phyloP scores from a whole-genome alignment of 768 basidiomycete species.

The Phaeolepiota aurea region DNA sequence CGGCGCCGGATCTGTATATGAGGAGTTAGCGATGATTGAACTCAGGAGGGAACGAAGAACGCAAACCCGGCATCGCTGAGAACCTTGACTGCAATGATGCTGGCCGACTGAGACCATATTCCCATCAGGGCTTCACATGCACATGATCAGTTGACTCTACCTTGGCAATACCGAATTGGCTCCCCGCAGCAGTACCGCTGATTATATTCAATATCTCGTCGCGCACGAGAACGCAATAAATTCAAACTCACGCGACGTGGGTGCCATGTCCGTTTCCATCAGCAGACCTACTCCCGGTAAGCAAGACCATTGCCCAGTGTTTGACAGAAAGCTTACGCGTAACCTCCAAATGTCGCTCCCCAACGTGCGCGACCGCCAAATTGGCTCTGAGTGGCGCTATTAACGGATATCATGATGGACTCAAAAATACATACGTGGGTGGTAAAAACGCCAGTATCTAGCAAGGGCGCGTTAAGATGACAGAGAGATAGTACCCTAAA shows the following conservation, averaged over 20 bases:
- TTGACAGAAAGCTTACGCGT: constrained; percentile 9
- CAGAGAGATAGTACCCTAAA: background rate
- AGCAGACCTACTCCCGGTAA: constrained; percentile 5
- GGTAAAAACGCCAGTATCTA: constrained; percentile 17
- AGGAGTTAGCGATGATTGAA: background rate
- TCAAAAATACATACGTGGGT: constrained; percentile 11
- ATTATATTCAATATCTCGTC: too few species aligned
- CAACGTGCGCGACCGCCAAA: constrained; percentile 31
- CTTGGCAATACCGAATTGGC: constrained; percentile 17
- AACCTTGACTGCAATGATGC: constrained; percentile 32
- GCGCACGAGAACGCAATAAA: background rate
- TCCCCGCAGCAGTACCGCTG: constrained; percentile 17
- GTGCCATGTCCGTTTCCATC: constrained; percentile 35
- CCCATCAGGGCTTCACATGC: background rate
- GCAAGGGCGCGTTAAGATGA: background rate
- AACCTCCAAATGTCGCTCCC: constrained; percentile 23
- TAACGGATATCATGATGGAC: background rate
- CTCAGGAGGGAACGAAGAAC: background rate
- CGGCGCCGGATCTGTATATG: constrained; percentile 7
- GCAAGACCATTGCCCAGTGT: background rate
- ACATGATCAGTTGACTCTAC: background rate
- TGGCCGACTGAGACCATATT: constrained; percentile 19
- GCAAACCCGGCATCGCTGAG: constrained; percentile 21
- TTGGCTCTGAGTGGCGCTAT: constrained; percentile 14
- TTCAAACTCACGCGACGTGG: constrained; percentile 18